Base-by-base conservation (phyloP, 176 grass and related monocot genomes). In the Puccinellia tenuiflora region DNA sequence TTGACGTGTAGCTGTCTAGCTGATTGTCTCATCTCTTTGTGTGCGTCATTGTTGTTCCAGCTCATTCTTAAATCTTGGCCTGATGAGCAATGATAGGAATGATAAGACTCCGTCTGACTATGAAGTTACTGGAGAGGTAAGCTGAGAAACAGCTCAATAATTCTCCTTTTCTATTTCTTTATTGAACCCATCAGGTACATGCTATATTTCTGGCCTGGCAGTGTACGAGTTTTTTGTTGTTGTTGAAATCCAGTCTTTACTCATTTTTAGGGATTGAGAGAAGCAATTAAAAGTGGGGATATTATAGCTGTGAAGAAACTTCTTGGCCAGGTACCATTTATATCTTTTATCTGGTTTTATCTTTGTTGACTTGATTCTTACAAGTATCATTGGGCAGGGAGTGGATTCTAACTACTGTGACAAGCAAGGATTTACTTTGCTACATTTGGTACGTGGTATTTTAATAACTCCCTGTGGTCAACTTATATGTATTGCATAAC, bases 401-500 rank as follows among this genome's bases (percentile, higher is more conserved):
- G 97, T 99, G 43, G 88, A 96, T 92, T 83, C 84, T 37, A 99
- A 99, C 79, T 99, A 99, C 69, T 88, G 93, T 30, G 97, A 99
- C 79, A 99, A 90, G 84, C 89, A 99, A 92, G 97, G 88, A 65
- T 87, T 96, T 64, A 91, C 97, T 85, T 86, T 99, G 70, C 81
- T 99, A 48, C 97, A 99, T 99, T 81, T 99, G 88, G 97, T 99
- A 96, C 30, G 90, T 85, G 2, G 10, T 68, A 35, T 75, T 84
- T 38, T 61, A 51, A 30, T 34, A 24, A 20, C 17, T 83, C 37
- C 25, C 15, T 38, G 37, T 84, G 34, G 20, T 75, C 35, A 39
- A 84, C 76, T 85, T 87, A 78, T 81, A 85, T 72, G 61, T 37
- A 47, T 47, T 62, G 0, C 14, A 6, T 4, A 47, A 28, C 0